Evolutionary conservation across 2,329 filamentous ascomycete genomes (phyloP).

Genomic region (Fusarium sp.): DNA sequence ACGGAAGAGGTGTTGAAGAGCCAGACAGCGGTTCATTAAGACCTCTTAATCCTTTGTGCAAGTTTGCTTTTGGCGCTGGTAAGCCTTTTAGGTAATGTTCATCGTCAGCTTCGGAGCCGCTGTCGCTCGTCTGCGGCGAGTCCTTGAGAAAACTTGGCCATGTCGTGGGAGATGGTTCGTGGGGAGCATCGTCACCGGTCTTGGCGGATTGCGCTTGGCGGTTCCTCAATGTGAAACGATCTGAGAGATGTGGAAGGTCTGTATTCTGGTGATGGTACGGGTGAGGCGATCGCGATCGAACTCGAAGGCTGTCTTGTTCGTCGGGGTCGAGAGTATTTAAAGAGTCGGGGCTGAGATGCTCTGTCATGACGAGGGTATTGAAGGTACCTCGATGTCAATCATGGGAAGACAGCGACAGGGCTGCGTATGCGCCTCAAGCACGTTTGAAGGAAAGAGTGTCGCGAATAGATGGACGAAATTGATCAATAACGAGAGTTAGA

Average conservation of each 20-base stretch:
- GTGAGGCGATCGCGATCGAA: constrained; percentile 72
- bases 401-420: constrained; percentile 46
- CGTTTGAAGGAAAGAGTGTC: constrained; percentile 1
- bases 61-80: constrained; percentile 78
- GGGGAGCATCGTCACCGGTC: constrained; percentile 35
- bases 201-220: constrained; percentile 32
- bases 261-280: constrained; percentile 72
- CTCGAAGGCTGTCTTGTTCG: constrained; percentile 57
- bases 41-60: constrained; percentile 82
- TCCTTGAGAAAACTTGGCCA: constrained; percentile 58
- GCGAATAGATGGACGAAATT: neutral
- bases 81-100: constrained; percentile 89
- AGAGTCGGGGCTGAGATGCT: constrained; percentile 55
- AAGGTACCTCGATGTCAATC: constrained; percentile 42
- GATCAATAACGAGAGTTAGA: neutral
- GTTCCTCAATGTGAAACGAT: constrained; percentile 50
- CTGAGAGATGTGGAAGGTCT: constrained; percentile 65
- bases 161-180: constrained; percentile 41
- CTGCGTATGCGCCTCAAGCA: constrained; percentile 38
- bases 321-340: constrained; percentile 49
- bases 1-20: constrained; percentile 65
- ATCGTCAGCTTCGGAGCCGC: constrained; percentile 94
- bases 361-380: constrained; percentile 58
- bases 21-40: constrained; percentile 66
- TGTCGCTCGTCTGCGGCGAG: constrained; percentile 79